These are phyloP conservation scores for Tuber microsphaerosporum DNA, from an alignment of 495 filamentous ascomycete genomes.

Conservation along the genomic window DNA sequence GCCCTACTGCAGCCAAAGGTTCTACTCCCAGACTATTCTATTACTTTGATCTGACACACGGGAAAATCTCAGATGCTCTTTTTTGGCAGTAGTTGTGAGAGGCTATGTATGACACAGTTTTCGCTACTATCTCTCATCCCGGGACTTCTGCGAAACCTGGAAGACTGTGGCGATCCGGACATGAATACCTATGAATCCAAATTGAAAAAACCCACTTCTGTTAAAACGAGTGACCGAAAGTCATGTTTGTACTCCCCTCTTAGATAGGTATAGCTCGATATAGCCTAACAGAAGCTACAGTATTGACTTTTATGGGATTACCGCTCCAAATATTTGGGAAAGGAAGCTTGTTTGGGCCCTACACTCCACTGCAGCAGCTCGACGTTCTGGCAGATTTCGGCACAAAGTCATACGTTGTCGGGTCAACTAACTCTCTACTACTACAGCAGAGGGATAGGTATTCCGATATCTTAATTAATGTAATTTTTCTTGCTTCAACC, in stretches of 20 bases:
- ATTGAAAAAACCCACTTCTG: slow-evolving; percentile 69
- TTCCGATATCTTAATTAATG: slow-evolving; percentile 92
- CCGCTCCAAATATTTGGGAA: slow-evolving; percentile 94
- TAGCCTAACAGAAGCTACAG: slow-evolving; percentile 43
- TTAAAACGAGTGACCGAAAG: slow-evolving; percentile 83
- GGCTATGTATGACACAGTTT: slow-evolving; percentile 96
- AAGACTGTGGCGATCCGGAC: slow-evolving; percentile 88
- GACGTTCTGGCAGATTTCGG: slow-evolving; percentile 88
- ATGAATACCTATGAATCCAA: slow-evolving; percentile 73
- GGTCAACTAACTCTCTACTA: slow-evolving; percentile 89
- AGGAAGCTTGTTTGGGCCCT: slow-evolving; percentile 92
- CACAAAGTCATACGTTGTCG: slow-evolving; percentile 95
- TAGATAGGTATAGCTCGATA: background rate
- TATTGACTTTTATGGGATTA: slow-evolving; percentile 88
- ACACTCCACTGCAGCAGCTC: slow-evolving; percentile 91
- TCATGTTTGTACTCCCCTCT: slow-evolving; percentile 52
- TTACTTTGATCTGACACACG: slow-evolving; percentile 12
- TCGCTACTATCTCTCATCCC: slow-evolving; percentile 90
- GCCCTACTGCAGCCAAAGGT: slow-evolving; percentile 92
- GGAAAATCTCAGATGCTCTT: slow-evolving; percentile 76
- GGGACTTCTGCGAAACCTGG: slow-evolving; percentile 71
- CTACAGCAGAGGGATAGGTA: slow-evolving; percentile 95
- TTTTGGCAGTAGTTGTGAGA: slow-evolving; percentile 89
- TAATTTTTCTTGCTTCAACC: slow-evolving; percentile 39
- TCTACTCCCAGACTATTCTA: slow-evolving; percentile 23